Base-by-base conservation (phyloP, 192 early-diverging fungal genomes). In the Coemansia sp. region DNA sequence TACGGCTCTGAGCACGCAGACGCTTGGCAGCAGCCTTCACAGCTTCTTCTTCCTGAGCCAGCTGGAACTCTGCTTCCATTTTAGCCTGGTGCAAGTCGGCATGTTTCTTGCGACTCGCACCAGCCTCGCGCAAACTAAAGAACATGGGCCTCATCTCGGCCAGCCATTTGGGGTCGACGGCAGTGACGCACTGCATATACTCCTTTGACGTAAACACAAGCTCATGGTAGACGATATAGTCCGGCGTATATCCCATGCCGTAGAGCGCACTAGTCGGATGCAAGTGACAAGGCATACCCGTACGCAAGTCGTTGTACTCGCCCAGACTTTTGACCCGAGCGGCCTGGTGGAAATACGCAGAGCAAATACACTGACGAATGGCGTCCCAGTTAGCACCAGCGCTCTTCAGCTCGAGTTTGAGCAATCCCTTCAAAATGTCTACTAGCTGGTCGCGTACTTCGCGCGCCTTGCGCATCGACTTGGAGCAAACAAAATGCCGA, bases 111-210 rank as follows among this genome's bases (percentile, higher is more conserved):
- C 62, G 27, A 29, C 43, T 74, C 0, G 67, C 61, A 9, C 82
- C 59, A 1, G 75, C 33, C 62, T 80, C 82, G 12, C 82, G 71
- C 29, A 85, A 40, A 20, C 90, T 92, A 72, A 95, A 99, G 81
- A 99, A 99, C 95, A 99, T 99, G 62, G 96, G 95, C n/a, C 97
- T 96, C 72, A 98, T 79, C 47, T 99, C 96, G 1, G 96, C 96
- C 61, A 99, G 78, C 97, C 97, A 98, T 43, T 88, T 85, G 1
- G 91, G 89, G 68, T 99, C 96, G 0, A 99, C 96, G 1, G 96
- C 92, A 0, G 96, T 99, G 6, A 98, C 97, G 75, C 95, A 97
- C 75, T 97, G 97, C 97, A 99, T 99, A 71, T 97, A 99, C 88
- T 99, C 97, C 76, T 99, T 99, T 22, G 93, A 93, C 8, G 97